Conservation (phyloP, 371 early-diverging fungal species). For the Parasitella parasitica region DNA sequence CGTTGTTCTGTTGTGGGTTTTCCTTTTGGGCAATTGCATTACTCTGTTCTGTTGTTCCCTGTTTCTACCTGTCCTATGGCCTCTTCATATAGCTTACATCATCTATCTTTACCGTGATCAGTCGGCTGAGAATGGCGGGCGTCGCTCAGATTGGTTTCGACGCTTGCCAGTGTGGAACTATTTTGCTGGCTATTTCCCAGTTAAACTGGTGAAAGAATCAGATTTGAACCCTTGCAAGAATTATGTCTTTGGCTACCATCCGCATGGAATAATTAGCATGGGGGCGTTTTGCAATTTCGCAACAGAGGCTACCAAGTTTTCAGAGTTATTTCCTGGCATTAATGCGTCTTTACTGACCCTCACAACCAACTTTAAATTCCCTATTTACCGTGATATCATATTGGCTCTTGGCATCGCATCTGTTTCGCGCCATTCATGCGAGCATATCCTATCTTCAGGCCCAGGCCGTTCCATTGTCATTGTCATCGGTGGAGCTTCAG, state of each 20-base stretch:
- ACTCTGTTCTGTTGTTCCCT: conserved; percentile 43
- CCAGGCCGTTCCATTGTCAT: conserved; percentile 72
- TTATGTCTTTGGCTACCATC: conserved; percentile 78
- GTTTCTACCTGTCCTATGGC: conserved; percentile 50
- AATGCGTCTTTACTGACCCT: conserved; percentile 57
- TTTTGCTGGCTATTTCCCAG: conserved; percentile 78
- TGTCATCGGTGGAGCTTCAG: conserved; percentile 76
- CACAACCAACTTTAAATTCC: conserved; percentile 57
- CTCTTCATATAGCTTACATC: conserved; percentile 63
- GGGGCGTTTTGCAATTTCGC: conserved; percentile 79
- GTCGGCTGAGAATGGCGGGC: conserved; percentile 65
- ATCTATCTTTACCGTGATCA: conserved; percentile 51
- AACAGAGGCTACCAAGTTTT: conserved; percentile 64
- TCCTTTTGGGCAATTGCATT: conserved; percentile 57
- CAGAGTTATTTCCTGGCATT: conserved; percentile 65
- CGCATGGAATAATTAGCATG: conserved; percentile 79
- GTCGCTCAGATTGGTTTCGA: conserved; percentile 58
- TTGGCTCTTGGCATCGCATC: conserved; percentile 70
- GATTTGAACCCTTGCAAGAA: conserved; percentile 74
- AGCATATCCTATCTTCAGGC: conserved; percentile 65
- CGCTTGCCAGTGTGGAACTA: conserved; percentile 56
- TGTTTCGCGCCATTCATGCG: conserved; percentile 69
- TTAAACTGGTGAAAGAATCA: conserved; percentile 55
- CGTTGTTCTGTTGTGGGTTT: conserved; percentile 61
- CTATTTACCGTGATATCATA: conserved; percentile 70